These are phyloP conservation scores for Nitzschia sp. DNA, from an alignment of 108 stramenopile species.

Conservation along the genomic window DNA sequence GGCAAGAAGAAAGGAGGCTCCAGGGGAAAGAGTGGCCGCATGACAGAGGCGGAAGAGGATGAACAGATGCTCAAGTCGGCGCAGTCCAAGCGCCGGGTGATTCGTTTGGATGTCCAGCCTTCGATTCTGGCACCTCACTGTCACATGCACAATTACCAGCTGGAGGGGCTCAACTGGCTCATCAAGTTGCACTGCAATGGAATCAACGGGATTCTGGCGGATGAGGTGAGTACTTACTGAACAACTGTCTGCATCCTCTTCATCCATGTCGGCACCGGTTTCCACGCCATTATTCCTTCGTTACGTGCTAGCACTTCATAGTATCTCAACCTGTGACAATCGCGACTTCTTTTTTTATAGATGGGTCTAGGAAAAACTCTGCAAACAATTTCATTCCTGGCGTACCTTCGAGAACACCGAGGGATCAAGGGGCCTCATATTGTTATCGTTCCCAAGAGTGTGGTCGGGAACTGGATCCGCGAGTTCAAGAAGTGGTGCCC, in stretches of 20 bases:
- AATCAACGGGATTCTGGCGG: constrained; percentile 99
- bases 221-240: constrained; percentile 86
- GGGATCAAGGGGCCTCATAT: constrained; percentile 94
- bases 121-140: constrained; percentile 66
- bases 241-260: too few species aligned
- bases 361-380: constrained; percentile 86
- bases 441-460: constrained; percentile 96
- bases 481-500: constrained; percentile 97
- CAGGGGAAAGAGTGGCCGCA: constrained; percentile 73
- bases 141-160: constrained; percentile 96
- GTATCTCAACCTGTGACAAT: background rate
- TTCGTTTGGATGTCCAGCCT: constrained; percentile 93
- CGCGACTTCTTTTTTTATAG: background rate
- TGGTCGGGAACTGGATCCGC: constrained; percentile 95
- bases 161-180: constrained; percentile 99
- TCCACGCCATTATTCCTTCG: background rate
- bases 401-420: constrained; percentile 87
- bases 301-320: background rate
- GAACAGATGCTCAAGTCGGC: constrained; percentile 91
- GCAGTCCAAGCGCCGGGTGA: constrained; percentile 73
- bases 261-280: background rate
- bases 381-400: constrained; percentile 93
- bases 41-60: constrained; percentile 98
- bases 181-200: constrained; percentile 98
- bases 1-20: constrained; percentile 44